A percentile compares a stretch with the other conserved stretches of the same genome.
Conservation (phyloP, 345 rosid genomes). For the Boechera retrofracta region DNA sequence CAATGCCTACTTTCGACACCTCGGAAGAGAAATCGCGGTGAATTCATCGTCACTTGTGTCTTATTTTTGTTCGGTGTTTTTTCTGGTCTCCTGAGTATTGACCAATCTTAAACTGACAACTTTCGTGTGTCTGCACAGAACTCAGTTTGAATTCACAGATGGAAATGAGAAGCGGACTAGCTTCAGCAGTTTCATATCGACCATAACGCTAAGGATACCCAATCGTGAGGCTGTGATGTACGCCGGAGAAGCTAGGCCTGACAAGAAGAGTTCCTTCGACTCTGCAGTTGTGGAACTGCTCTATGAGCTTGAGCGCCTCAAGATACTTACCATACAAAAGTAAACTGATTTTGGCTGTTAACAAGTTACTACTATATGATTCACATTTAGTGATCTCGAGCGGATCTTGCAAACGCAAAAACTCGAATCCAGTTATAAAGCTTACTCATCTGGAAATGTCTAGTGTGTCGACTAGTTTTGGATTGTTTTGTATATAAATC, state of each 20-base stretch:
- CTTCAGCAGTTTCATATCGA: slow-evolving; percentile 63
- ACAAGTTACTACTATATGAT: not conserved
- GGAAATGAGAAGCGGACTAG: slow-evolving; percentile 49
- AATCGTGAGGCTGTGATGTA: slow-evolving; percentile 53
- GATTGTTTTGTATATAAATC: slow-evolving; percentile 4
- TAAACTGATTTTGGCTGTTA: slow-evolving; percentile 1
- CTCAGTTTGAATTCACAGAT: slow-evolving; percentile 54
- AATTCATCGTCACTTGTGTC: slow-evolving; percentile 20
- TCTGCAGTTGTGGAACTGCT: slow-evolving; percentile 73
- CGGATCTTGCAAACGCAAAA: not conserved
- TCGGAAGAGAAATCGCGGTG: slow-evolving; percentile 62
- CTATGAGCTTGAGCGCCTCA: slow-evolving; percentile 59
- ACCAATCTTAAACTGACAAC: not conserved
- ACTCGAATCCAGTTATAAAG: not conserved
- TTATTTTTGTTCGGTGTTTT: not conserved
- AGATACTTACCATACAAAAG: slow-evolving; percentile 50
- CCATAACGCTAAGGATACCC: slow-evolving; percentile 57
- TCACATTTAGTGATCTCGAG: slow-evolving; percentile 13
- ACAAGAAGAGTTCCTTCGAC: slow-evolving; percentile 84
- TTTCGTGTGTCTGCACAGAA: slow-evolving; percentile 50
- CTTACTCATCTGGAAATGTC: not conserved
- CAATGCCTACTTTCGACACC: slow-evolving; percentile 63
- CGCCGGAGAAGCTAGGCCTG: slow-evolving; percentile 67
- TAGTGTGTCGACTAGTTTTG: slow-evolving; percentile 13
- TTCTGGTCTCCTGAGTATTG: slow-evolving; percentile 1